phyloP scores from a whole-genome alignment of 2,329 filamentous ascomycete species.

The Fusarium decemcellulare region DNA sequence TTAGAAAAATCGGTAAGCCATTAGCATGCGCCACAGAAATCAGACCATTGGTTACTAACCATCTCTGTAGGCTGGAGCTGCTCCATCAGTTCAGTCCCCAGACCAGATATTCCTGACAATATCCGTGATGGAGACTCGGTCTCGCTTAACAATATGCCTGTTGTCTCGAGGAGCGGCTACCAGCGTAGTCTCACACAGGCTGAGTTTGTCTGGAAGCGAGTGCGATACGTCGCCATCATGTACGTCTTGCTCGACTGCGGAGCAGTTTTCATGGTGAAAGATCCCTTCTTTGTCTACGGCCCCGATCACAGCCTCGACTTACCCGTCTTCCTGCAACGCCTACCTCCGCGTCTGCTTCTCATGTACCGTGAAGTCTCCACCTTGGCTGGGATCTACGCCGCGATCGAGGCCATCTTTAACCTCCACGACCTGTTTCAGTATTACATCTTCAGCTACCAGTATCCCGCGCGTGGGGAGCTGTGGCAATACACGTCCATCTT shows the following conservation, averaged over 20 bases:
- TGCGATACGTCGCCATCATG: slow-evolving; percentile 63
- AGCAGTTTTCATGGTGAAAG: slow-evolving; percentile 78
- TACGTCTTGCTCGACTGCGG: slow-evolving; percentile 80
- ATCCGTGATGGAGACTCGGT: slow-evolving; percentile 54
- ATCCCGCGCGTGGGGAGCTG: slow-evolving; percentile 65
- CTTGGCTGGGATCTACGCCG: slow-evolving; percentile 69
- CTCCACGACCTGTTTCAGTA: slow-evolving; percentile 71
- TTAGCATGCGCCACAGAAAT: background rate
- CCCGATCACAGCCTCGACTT: slow-evolving; percentile 53
- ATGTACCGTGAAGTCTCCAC: slow-evolving; percentile 70
- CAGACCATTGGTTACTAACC: background rate
- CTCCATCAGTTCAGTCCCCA: slow-evolving; percentile 65
- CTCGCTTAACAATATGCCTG: slow-evolving; percentile 58
- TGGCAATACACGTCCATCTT: slow-evolving; percentile 70
- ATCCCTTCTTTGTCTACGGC: slow-evolving; percentile 81
- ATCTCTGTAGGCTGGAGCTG: slow-evolving; percentile 68
- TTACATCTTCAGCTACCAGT: slow-evolving; percentile 62
- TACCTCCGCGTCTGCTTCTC: slow-evolving; percentile 63
- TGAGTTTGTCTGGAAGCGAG: slow-evolving; percentile 61
- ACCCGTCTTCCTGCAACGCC: slow-evolving; percentile 58
- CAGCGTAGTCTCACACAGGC: slow-evolving; percentile 57
- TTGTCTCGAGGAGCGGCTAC: slow-evolving; percentile 62
- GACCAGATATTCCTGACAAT: slow-evolving; percentile 56
- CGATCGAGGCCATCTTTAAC: slow-evolving; percentile 73
- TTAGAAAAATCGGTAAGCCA: slow-evolving; percentile 67